phyloP scores from a whole-genome alignment of 2,329 filamentous ascomycete species.

The Alternaria postmessia region DNA sequence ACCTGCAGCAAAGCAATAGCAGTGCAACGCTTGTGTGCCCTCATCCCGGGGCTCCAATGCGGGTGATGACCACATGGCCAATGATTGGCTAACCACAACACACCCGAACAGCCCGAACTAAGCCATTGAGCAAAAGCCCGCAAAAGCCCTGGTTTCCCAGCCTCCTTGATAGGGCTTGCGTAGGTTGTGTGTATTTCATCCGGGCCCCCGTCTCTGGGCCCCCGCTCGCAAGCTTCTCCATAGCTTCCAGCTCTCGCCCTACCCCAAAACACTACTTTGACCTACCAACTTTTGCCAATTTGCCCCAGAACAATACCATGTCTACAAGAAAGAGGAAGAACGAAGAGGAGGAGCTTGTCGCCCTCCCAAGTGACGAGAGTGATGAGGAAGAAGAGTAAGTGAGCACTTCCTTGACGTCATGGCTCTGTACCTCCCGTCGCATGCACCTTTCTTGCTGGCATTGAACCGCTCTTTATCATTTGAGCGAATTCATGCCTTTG shows the following conservation, averaged over 20 bases:
- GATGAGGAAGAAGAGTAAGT: conserved; percentile 57
- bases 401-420: conserved; percentile 50
- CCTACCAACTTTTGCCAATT: conserved; percentile 12
- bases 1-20: conserved; percentile 35
- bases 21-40: conserved; percentile 11
- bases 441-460: conserved; percentile 24
- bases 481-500: conserved; percentile 20
- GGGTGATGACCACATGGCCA: conserved; percentile 24
- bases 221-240: conserved; percentile 14
- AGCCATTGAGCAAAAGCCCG: conserved; percentile 35
- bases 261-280: conserved; percentile 29
- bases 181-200: conserved; percentile 37
- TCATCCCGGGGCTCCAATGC: conserved; percentile 18
- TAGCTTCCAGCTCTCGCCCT: conserved; percentile 15
- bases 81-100: conserved; percentile 38
- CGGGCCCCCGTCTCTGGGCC: conserved; percentile 32
- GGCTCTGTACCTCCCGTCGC: conserved; percentile 31
- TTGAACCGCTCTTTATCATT: conserved; percentile 27
- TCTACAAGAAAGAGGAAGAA: conserved; percentile 57
- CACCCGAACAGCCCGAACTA: conserved; percentile 27
- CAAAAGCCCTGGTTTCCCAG: conserved; percentile 36
- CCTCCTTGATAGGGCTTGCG: conserved; percentile 33
- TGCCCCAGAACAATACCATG: conserved; percentile 35
- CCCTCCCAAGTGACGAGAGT: conserved; percentile 54
- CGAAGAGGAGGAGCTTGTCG: conserved; percentile 55